Base-by-base conservation (phyloP, 306 rosid genomes). In the Oemleria cerasiformis region DNA sequence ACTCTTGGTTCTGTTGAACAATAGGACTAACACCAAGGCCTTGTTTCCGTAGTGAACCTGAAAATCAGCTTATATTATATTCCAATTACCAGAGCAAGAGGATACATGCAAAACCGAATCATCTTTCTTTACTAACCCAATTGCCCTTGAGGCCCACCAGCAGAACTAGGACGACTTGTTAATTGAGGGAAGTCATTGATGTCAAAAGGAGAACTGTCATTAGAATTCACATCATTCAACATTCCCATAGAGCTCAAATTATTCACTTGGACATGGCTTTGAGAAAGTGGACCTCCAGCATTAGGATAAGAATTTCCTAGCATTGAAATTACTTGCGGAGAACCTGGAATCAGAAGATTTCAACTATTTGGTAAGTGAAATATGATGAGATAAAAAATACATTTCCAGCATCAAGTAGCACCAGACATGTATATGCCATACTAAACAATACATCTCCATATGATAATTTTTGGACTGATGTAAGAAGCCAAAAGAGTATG, bases 91-190 rank as follows among this genome's bases (percentile, higher is more conserved):
- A 30, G 12, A 58, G 36, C 45, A 63, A 41, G 4, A 43, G 21
- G 14, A 25, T 23, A 34, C 38, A 23, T 8, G 1, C 57, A 65
- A 74, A 43, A 51, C 48, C 17, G 39, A 39, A 9, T 2, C 30
- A 68, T 62, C 54, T 68, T 62, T 65, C 67, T 73, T 58, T 21
- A 43, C 84, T 72, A 78, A 95, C 99, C 92, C 67, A 95, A 75
- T 78, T 95, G 99, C 56, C 99, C 97, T 81, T 91, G 99, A 72
- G 99, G 90, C 63, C 97, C 99, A 73, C 97, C 97, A 8, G 99
- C 96, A 51, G 99, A 95, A 79, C 88, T 92, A 20, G 99, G 99
- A 58, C 96, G 99, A 73, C 96, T 91, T 21, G 92, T 65, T 80
- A 89, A 71, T 81, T 86, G 96, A 83, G 99, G 99, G 77, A 95